Evolutionary conservation across 2,329 filamentous ascomycete species (phyloP), one percentile per base, ranked within the genome.

Genomic region (Sporothrix curviconia): DNA sequence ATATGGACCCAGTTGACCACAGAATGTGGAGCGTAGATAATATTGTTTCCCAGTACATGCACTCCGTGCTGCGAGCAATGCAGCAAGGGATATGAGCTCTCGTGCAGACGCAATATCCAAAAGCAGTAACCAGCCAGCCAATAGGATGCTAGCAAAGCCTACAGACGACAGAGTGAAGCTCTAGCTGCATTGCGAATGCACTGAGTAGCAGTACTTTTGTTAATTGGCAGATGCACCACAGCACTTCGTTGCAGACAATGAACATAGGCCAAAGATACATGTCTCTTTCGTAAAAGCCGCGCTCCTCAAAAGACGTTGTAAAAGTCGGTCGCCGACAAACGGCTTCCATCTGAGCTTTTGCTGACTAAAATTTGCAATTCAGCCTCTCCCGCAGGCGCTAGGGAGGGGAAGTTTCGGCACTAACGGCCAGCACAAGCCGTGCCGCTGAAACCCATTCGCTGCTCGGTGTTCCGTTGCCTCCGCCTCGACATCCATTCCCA

Each of bases 61-160:
- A 47, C 30, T 47, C 25, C 44, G 22, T 19, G 22, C 12, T 34
- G 28, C 44, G 34, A 49, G 44, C n/a, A 34, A n/a, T n/a, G 28
- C 28, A 34, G 44, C n/a, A 49, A 17, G 12, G 28, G 42, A 28
- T n/a, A n/a, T n/a, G n/a, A 44, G 42, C 42, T 44, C 19, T 4
- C 22, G 12, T 25, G 22, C 9, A 43, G 40, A 14, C 14, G 22
- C 4, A 11, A 9, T 30, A 34, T 11, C 39, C 49, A 22, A 51
- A 39, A 28, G 22, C 49, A 51, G 49, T 51, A 51, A 39, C 34
- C 49, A 51, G 49, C 34, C 49, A 51, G 49, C 49, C 49, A 51
- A 51, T 39, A 15, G 34, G 32, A 4, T 12, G 5, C 5, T 49
- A 28, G 8, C n/a, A 28, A 25, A 6, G n/a, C n/a, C n/a, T n/a